phyloP scores from a whole-genome alignment of 1,284 basidiomycete species.

The Moesziomyces parantarcticus region DNA sequence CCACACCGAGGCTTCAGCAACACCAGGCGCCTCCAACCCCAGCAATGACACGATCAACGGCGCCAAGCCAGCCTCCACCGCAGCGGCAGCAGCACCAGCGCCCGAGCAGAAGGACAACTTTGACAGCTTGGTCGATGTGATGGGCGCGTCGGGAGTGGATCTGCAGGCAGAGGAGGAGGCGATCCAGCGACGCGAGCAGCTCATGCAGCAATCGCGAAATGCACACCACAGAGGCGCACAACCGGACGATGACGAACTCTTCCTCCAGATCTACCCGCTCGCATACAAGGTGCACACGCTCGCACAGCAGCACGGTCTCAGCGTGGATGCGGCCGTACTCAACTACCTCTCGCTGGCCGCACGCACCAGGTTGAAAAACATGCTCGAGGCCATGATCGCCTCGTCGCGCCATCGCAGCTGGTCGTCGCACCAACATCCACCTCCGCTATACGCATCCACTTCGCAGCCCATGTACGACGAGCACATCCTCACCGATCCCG shows the following conservation, averaged over 20 bases:
- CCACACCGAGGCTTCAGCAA: conserved; percentile 14
- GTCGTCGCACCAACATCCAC: conserved; percentile 60
- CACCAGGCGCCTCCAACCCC: conserved; percentile 12
- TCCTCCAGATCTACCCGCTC: conserved; percentile 59
- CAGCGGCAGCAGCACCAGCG: not conserved
- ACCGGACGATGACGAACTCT: conserved; percentile 53
- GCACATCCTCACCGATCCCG: conserved; percentile 53
- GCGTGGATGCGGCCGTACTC: conserved; percentile 63
- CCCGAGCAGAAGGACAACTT: conserved; percentile 47
- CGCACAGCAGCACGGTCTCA: conserved; percentile 54
- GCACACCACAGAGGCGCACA: conserved; percentile 21
- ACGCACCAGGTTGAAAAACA: conserved; percentile 59
- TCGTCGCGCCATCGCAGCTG: conserved; percentile 63
- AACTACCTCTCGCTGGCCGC: conserved; percentile 64
- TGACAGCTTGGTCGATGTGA: conserved; percentile 61
- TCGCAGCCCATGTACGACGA: conserved; percentile 60
- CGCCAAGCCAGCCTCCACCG: conserved; percentile 4
- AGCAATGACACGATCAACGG: conserved; percentile 11
- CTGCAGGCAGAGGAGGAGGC: conserved; percentile 63
- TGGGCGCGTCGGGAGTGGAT: conserved; percentile 63
- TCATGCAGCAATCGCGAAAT: conserved; percentile 44
- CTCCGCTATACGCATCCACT: conserved; percentile 46
- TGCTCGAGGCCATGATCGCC: conserved; percentile 63
- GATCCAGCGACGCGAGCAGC: conserved; percentile 51
- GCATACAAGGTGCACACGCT: conserved; percentile 60